phyloP scores from a whole-genome alignment of 73 alveolate genomes.

The Effrenium voratum region DNA sequence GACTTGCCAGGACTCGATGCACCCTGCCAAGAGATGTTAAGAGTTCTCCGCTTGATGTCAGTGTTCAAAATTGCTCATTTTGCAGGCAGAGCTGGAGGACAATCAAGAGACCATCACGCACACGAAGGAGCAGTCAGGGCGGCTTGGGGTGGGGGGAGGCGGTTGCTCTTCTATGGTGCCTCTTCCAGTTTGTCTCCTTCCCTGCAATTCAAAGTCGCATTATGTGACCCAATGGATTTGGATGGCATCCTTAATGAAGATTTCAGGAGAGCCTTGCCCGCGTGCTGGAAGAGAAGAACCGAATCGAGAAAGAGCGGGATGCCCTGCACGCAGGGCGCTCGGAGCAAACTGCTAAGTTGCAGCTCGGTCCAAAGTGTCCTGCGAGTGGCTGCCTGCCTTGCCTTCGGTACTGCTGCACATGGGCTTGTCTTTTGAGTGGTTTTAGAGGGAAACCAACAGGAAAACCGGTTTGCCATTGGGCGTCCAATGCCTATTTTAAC shows the following conservation, averaged over 20 bases:
- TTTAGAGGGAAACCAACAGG: no score
- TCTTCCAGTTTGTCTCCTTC: not conserved
- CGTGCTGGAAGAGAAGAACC: slow-evolving; percentile 10
- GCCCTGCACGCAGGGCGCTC: slow-evolving; percentile 15
- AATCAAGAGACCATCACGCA: slow-evolving; percentile 82
- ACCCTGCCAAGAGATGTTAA: no score
- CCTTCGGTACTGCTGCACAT: no score
- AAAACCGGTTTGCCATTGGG: not conserved
- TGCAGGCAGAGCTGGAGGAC: slow-evolving; percentile 73
- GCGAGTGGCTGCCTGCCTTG: no score
- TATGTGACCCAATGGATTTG: not conserved
- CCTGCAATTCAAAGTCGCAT: not conserved
- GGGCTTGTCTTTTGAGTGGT: no score
- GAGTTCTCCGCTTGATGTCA: no score
- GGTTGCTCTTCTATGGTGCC: not conserved
- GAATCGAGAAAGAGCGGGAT: slow-evolving; percentile 29
- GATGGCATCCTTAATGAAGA: not conserved
- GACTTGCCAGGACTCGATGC: no score
- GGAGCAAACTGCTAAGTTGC: not conserved
- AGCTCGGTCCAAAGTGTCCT: not conserved
- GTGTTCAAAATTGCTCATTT: no score
- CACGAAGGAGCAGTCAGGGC: slow-evolving; percentile 10
- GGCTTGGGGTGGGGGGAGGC: not conserved
- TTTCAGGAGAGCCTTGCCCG: slow-evolving; percentile 45
- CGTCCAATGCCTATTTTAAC: not conserved